phyloP scores from a whole-genome alignment of 495 filamentous ascomycete genomes.

The Astrothelium subdiscretum region DNA sequence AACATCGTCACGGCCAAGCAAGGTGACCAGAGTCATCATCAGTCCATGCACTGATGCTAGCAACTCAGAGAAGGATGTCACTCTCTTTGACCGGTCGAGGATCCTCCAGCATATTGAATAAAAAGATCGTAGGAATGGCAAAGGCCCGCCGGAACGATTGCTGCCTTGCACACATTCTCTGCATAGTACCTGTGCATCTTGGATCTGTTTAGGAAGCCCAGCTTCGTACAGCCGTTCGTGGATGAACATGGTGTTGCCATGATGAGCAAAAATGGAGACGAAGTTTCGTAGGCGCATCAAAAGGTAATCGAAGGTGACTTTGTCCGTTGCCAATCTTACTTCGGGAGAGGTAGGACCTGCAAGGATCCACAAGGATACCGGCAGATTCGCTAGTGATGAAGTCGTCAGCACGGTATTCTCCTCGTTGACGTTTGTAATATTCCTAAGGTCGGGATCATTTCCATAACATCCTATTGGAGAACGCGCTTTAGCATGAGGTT shows the following conservation, averaged over 20 bases:
- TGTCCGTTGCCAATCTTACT: neutral
- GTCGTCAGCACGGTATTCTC: neutral
- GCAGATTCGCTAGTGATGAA: neutral
- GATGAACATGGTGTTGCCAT: neutral
- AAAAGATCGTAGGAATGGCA: neutral
- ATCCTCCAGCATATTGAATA: neutral
- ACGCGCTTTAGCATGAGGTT: too few species aligned
- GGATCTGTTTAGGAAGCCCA: neutral
- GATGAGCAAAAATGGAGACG: neutral
- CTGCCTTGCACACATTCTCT: neutral
- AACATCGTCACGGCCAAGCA: neutral
- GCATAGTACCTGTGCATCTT: neutral
- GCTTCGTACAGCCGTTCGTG: neutral
- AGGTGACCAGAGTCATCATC: neutral
- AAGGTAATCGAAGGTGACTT: neutral
- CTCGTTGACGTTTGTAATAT: neutral
- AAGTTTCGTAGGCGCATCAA: neutral
- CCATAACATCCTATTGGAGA: too few species aligned
- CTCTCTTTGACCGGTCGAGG: neutral
- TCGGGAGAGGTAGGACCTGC: neutral
- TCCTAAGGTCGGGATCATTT: neutral
- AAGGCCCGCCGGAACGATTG: neutral
- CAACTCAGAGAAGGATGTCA: neutral
- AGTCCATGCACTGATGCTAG: neutral
- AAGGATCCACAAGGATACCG: neutral